Conservation (phyloP, 306 rosid genomes). For the Glycine tomentella region DNA sequence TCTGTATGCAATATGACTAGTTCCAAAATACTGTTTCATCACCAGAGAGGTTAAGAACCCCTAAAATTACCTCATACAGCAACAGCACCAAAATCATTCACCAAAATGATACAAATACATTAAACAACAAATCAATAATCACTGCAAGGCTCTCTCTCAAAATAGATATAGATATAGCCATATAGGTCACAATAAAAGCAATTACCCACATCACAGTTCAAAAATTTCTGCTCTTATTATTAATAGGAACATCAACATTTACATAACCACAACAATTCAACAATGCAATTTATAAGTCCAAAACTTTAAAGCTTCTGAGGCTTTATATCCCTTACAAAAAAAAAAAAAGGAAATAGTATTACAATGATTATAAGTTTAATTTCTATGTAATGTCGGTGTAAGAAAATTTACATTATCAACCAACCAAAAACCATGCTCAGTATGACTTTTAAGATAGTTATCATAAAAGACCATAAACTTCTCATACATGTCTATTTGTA, state of each 20-base stretch:
- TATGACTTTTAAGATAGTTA: too few relatives aligned
- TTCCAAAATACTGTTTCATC: background rate
- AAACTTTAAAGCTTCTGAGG: background rate
- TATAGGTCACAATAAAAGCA: slow-evolving; percentile 35
- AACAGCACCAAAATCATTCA: slow-evolving; percentile 7
- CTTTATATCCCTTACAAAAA: background rate
- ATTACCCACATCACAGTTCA: slow-evolving; percentile 22
- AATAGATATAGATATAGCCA: background rate
- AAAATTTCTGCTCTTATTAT: slow-evolving; percentile 13
- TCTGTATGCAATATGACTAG: slow-evolving; percentile 8
- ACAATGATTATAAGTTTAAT: background rate
- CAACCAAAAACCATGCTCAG: too few relatives aligned
- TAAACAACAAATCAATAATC: slow-evolving; percentile 5
- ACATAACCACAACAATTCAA: slow-evolving; percentile 2
- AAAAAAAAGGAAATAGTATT: background rate
- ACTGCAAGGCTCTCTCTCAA: slow-evolving; percentile 4
- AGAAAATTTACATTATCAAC: too few relatives aligned
- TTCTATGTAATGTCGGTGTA: too few relatives aligned
- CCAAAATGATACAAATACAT: background rate
- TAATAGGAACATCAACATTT: slow-evolving; percentile 7
- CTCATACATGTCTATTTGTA: too few relatives aligned
- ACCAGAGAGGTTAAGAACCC: slow-evolving; percentile 17
- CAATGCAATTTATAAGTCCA: slow-evolving; percentile 18
- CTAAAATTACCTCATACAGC: slow-evolving; percentile 20
- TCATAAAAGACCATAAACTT: too few relatives aligned